Evolutionary conservation across 2,329 filamentous ascomycete genomes (phyloP), one percentile per base, ranked within the genome.

Genomic region (Sarocladium oryzae): DNA sequence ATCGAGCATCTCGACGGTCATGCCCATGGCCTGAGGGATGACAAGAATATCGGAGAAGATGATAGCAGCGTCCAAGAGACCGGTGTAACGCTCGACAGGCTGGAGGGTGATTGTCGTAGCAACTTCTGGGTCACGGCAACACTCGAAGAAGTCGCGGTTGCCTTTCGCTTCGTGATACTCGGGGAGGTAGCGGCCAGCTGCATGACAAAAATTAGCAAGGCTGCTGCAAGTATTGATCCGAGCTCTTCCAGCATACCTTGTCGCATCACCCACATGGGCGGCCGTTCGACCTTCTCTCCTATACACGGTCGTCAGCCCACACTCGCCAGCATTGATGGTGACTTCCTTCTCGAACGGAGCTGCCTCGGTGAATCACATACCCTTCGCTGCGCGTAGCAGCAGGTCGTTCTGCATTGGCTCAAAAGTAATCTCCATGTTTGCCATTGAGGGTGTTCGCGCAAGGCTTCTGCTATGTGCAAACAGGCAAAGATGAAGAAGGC

Each of bases 31-130:
- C 72, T 99, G 93, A 0, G 93, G 93, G 56, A 99, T 91, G 41
- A 99, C 93, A 33, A 99, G 82, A 58, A 99, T 99, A 66, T 99
- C 93, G 52, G 89, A 96, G 77, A 99, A 99, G 69, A 99, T 99
- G 63, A 99, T 99, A 54, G 93, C 91, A 24, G 90, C 92, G 69
- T 99, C 93, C 60, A 99, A 82, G 55, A 99, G 84, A 38, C 90
- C 91, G 37, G 79, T 85, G 66, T 85, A 99, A 50, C 93, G 89
- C 61, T 96, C 90, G 62, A 99, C 85, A 50, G 93, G 93, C 70
- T 99, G 93, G 24, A 99, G 80, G 5, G 93, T 99, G 60, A 99
- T 75, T 35, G 88, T 95, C 28, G 90, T 96, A 49, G 93, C 89
- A 56, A 97, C 85, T 68, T 97, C 90, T 52, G 93, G 89, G 62